Evolutionary conservation across 345 rosid species (phyloP).

Genomic region (rapeseed (Brassica napus)): DNA sequence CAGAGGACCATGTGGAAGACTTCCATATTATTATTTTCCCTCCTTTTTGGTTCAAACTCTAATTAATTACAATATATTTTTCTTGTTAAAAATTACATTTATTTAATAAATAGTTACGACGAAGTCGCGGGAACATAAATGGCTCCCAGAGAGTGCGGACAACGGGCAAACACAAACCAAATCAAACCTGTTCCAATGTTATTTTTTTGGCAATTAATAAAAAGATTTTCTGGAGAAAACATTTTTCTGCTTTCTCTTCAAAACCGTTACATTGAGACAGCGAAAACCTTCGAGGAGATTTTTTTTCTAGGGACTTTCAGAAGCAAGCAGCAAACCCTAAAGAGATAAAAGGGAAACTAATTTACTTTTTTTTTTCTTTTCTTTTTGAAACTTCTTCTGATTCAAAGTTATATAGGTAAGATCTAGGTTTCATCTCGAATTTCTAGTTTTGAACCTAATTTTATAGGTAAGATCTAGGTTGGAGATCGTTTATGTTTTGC

Average conservation of each 20-base stretch:
- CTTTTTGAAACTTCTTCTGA: slow-evolving; percentile 22
- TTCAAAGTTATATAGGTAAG: slow-evolving; percentile 21
- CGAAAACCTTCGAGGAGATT: neutral
- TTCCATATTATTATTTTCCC: neutral
- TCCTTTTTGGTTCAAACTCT: neutral
- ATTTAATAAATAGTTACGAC: slow-evolving; percentile 18
- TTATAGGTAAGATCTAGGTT: neutral
- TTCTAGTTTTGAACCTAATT: slow-evolving; percentile 2
- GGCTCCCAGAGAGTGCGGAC: slow-evolving; percentile 21
- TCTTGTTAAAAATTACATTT: neutral
- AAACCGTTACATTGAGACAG: slow-evolving; percentile 34
- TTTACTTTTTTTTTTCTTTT: neutral
- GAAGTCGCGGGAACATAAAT: slow-evolving; percentile 53
- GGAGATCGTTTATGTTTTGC: slow-evolving; percentile 26
- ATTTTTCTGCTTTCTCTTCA: neutral
- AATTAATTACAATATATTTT: neutral
- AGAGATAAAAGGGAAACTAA: neutral
- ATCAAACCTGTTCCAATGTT: neutral
- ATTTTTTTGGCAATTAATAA: neutral
- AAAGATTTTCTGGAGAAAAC: neutral
- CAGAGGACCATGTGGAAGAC: no score
- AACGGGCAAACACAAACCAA: neutral
- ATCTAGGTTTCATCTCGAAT: neutral
- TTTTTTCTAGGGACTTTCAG: neutral
- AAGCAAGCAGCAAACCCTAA: slow-evolving; percentile 12